Conservation (phyloP, 2,329 filamentous ascomycete species). For the Basipetospora sp. region DNA sequence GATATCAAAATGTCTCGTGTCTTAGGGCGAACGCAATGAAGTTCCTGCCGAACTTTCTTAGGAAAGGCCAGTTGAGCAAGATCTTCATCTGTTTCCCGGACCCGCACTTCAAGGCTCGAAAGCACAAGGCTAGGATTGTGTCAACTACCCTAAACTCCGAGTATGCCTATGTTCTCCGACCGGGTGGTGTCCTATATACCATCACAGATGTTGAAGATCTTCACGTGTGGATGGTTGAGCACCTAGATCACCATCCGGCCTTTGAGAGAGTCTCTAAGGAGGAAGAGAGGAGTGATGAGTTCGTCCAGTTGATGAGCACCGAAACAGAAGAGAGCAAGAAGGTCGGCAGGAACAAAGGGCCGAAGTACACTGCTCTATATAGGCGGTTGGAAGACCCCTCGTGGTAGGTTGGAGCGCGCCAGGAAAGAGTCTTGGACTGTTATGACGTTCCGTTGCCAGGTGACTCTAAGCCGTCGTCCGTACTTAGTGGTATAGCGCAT, state of each 20-base stretch:
- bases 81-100: constrained; percentile 98
- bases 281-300: constrained; percentile 54
- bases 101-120: constrained; percentile 92
- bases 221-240: constrained; percentile 81
- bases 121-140: constrained; percentile 93
- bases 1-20: constrained; percentile 77
- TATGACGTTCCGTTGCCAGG: too few relatives aligned
- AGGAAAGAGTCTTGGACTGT: too few relatives aligned
- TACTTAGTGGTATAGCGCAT: too few relatives aligned
- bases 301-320: constrained; percentile 57
- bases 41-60: constrained; percentile 96
- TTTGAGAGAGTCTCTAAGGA: constrained; percentile 62
- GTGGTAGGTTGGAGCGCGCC: too few relatives aligned
- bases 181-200: constrained; percentile 80
- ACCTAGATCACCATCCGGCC: constrained; percentile 62
- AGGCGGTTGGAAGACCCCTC: constrained; percentile 61
- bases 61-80: constrained; percentile 62
- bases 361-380: constrained; percentile 84
- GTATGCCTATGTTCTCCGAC: constrained; percentile 74
- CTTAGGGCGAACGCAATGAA: constrained; percentile 96
- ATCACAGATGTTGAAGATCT: constrained; percentile 95
- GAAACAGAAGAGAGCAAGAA: constrained; percentile 98
- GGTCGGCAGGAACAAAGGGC: constrained; percentile 75
- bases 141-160: constrained; percentile 78
- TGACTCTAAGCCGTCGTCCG: too few relatives aligned